phyloP scores from a whole-genome alignment of 1,284 basidiomycete species.

The Leccinum subrobustum region DNA sequence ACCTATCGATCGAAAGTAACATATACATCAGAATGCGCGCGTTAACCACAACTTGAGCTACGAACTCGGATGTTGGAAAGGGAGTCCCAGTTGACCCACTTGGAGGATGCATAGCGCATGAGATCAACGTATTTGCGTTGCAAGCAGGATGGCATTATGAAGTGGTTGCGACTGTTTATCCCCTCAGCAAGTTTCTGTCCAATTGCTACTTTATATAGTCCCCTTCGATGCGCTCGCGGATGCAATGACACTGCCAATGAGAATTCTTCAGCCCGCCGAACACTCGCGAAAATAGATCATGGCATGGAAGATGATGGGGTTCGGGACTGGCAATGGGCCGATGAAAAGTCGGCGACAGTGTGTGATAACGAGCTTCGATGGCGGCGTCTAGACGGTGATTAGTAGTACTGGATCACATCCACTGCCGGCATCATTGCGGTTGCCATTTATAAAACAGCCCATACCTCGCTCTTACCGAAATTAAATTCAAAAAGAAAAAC shows the following conservation, averaged over 20 bases:
- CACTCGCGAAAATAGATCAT: not conserved
- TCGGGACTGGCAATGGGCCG: not conserved
- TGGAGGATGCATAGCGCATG: slow-evolving; percentile 18
- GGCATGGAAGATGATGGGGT: not conserved
- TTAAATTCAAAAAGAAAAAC: not conserved
- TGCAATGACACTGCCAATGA: too few species aligned
- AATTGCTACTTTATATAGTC: not conserved
- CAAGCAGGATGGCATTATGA: slow-evolving; percentile 5
- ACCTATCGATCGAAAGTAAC: slow-evolving; percentile 16
- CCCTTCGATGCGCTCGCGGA: not conserved
- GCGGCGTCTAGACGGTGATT: not conserved
- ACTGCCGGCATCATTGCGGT: too few species aligned
- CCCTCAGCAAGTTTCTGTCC: not conserved
- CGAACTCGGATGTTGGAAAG: slow-evolving; percentile 16
- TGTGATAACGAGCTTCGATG: not conserved
- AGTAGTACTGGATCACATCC: not conserved
- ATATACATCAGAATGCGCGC: too few species aligned
- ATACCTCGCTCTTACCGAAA: not conserved
- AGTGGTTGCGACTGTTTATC: not conserved
- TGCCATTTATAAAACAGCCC: not conserved
- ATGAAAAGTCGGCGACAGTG: not conserved
- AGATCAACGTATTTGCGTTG: slow-evolving; percentile 31
- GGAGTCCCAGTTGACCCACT: slow-evolving; percentile 31
- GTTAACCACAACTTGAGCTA: not conserved
- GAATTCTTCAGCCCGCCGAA: not conserved